phyloP scores from a whole-genome alignment of 2,329 filamentous ascomycete genomes.

The Colletotrichum ledebouriae region DNA sequence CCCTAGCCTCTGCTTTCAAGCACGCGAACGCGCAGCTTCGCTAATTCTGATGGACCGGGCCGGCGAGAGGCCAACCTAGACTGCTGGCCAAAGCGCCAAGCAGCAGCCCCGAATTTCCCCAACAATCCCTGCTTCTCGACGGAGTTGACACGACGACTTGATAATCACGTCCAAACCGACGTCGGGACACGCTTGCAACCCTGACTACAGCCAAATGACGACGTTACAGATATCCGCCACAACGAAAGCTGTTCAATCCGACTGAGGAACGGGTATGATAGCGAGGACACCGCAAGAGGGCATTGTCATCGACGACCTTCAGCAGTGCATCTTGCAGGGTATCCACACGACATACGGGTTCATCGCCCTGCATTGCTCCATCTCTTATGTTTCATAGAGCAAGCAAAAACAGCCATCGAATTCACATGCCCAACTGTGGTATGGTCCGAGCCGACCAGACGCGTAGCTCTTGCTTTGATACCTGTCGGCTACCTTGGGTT shows the following conservation, averaged over 20 bases:
- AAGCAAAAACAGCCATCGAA: constrained; percentile 1
- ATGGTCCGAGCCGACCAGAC: constrained; percentile 17
- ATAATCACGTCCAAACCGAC: not conserved
- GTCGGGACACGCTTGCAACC: not conserved
- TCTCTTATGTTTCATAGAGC: not conserved
- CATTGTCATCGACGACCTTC: constrained; percentile 12
- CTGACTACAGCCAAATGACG: constrained; percentile 4
- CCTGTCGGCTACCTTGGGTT: constrained; percentile 15
- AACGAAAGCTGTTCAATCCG: too few relatives aligned
- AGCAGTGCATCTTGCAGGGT: constrained; percentile 12
- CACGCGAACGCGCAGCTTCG: constrained; percentile 18
- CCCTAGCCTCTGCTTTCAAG: constrained; percentile 10
- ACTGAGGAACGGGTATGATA: too few relatives aligned
- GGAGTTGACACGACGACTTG: constrained; percentile 32
- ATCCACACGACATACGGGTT: constrained; percentile 24
- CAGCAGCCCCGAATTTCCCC: constrained; percentile 38
- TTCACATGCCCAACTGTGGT: constrained; percentile 29
- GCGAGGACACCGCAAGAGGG: not conserved
- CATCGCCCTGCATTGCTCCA: constrained; percentile 17
- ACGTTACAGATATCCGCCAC: not conserved
- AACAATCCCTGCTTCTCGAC: constrained; percentile 24
- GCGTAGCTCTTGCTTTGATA: not conserved
- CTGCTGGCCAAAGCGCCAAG: constrained; percentile 39
- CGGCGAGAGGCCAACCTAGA: constrained; percentile 18
- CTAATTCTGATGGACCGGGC: constrained; percentile 33